These are phyloP conservation scores for Pseudogymnoascus sp. DNA, from an alignment of 2,329 filamentous ascomycete genomes.

Conservation along the genomic window DNA sequence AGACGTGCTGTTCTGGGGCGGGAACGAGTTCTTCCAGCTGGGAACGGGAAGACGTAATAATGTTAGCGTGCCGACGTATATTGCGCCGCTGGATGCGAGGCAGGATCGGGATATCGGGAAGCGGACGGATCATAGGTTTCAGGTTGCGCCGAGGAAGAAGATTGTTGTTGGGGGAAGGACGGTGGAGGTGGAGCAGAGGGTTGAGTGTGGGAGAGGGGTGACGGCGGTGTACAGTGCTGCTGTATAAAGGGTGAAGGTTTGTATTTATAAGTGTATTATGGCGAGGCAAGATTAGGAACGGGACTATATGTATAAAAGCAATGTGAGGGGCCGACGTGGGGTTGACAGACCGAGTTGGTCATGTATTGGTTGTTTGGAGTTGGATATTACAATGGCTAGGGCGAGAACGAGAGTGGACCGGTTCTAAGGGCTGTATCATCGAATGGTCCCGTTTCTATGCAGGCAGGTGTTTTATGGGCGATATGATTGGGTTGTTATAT, in stretches of 20 bases:
- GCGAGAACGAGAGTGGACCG: no score
- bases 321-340: neutral
- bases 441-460: neutral
- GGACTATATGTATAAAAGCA: neutral
- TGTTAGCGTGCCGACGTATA: conserved; percentile 64
- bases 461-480: no score
- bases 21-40: conserved; percentile 88
- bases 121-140: conserved; percentile 63
- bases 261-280: neutral
- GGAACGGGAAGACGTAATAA: conserved; percentile 88
- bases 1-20: conserved; percentile 88
- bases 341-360: neutral
- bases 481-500: neutral
- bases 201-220: conserved; percentile 76
- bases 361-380: neutral
- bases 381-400: neutral
- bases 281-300: neutral
- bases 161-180: conserved; percentile 61
- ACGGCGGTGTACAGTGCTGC: conserved; percentile 60
- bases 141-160: conserved; percentile 69
- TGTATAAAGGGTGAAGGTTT: neutral
- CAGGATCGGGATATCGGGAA: conserved; percentile 53
- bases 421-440: neutral
- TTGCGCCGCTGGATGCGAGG: conserved; percentile 62
- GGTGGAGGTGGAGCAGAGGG: conserved; percentile 72